A percentile compares a stretch with the other conserved stretches of the same genome.
phyloP scores from a whole-genome alignment of 2,329 filamentous ascomycete species.

The Chrysosporium queenslandicum region DNA sequence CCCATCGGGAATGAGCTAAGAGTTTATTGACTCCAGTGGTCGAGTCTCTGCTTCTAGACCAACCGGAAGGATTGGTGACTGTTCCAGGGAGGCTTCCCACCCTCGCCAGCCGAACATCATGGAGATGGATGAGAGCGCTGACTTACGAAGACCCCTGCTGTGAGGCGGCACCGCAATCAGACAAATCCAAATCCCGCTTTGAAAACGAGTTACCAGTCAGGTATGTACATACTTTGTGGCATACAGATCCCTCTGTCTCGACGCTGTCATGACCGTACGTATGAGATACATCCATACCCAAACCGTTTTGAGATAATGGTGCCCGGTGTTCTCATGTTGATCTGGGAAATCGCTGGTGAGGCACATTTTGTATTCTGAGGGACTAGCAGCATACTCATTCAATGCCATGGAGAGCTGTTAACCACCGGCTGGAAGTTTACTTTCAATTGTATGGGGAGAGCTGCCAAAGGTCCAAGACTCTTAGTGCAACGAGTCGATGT shows the following conservation, averaged over 20 bases:
- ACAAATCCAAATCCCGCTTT: no score
- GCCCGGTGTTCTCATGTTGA: no score
- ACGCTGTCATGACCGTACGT: constrained; percentile 4
- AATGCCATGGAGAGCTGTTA: no score
- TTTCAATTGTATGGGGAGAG: no score
- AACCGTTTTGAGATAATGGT: no score
- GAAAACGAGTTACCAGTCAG: no score
- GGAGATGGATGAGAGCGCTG: not conserved
- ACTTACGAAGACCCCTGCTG: not conserved
- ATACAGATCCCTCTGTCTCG: not conserved
- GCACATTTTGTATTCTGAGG: no score
- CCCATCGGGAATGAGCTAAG: constrained; percentile 5
- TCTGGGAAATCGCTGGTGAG: no score
- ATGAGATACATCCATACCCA: no score
- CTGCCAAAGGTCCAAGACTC: no score
- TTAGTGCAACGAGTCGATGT: not conserved
- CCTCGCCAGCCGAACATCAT: not conserved
- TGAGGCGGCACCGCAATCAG: not conserved
- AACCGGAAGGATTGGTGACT: not conserved
- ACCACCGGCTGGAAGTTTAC: no score
- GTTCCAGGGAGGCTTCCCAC: not conserved
- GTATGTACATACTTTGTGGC: not conserved
- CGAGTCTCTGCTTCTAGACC: not conserved
- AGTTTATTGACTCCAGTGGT: not conserved
- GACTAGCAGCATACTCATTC: no score